Evolutionary conservation across 768 basidiomycete species (phyloP).

Genomic region (Neoboletus brunneissimus): DNA sequence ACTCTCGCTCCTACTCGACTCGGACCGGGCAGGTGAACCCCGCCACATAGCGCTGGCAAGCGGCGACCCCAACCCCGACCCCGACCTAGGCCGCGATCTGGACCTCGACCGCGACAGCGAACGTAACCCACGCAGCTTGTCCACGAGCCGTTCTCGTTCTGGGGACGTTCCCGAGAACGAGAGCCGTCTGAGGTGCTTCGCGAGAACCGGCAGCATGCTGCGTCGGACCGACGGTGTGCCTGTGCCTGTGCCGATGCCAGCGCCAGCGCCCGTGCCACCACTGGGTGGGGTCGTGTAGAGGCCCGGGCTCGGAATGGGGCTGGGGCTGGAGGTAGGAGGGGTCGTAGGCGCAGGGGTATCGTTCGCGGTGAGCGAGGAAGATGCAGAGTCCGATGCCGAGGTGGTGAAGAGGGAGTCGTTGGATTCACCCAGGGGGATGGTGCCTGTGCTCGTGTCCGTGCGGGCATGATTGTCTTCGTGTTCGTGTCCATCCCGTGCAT

Average conservation of each 20-base stretch:
- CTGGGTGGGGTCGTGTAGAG: slow-evolving; percentile 1
- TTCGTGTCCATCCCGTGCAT: background rate
- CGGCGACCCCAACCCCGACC: slow-evolving; percentile 8
- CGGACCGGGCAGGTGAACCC: slow-evolving; percentile 19
- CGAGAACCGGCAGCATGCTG: slow-evolving; percentile 31
- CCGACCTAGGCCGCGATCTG: background rate
- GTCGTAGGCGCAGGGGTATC: slow-evolving; percentile 25
- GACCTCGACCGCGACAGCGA: slow-evolving; percentile 8
- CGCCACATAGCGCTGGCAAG: slow-evolving; percentile 7
- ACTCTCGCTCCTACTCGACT: slow-evolving; percentile 16
- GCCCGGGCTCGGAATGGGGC: background rate
- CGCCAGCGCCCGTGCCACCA: background rate
- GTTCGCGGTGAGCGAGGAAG: slow-evolving; percentile 21
- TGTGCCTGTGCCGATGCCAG: background rate
- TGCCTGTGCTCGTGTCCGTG: background rate
- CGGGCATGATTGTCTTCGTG: background rate
- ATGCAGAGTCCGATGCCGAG: slow-evolving; percentile 13
- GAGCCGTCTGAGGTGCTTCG: slow-evolving; percentile 26
- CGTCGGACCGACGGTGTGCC: slow-evolving; percentile 12
- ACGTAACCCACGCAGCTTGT: slow-evolving; percentile 24
- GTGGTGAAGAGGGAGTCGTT: slow-evolving; percentile 31
- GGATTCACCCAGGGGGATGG: slow-evolving; percentile 22
- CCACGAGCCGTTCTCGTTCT: slow-evolving; percentile 22
- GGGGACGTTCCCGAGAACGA: slow-evolving; percentile 18
- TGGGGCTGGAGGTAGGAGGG: slow-evolving; percentile 25